Base-by-base conservation (phyloP, 176 grass and related monocot genomes). In the Neostapfia colusana region DNA sequence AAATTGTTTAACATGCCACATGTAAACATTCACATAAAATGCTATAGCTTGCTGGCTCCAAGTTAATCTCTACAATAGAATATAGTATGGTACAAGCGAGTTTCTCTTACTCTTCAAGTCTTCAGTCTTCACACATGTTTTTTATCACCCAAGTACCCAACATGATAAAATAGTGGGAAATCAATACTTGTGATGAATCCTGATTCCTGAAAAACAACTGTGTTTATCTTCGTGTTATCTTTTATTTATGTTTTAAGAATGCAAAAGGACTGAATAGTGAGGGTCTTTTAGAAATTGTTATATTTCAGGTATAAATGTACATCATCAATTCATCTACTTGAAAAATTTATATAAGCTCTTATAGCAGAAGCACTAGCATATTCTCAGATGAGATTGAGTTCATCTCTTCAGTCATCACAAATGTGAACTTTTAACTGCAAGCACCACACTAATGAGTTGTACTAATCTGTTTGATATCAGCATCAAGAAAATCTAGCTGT, bases 401-500 rank as follows among this genome's bases (percentile, higher is more conserved):
- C 6, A 81, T 21, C 17, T 28, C 21, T 40, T 80, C 12, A 24
- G 28, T 38, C 16, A 41, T 74, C 64, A 60, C 59, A 69, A 67
- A 41, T 76, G 17, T 25, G 26, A 25, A 26, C 26, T 68, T 44
- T 0, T 46, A 69, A 43, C 71, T 35, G 0, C 46, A 67, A 81
- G 77, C 26, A 65, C 13, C 40, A 68, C 39, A 63, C 27, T 75
- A 63, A 44, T 63, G 5, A 70, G 10, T 23, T n/a, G n/a, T 50
- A 70, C 37, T 72, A 25, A 65, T n/a, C n/a, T 65, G 16, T 57
- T 82, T 1, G 26, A 15, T 21, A 35, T 20, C 55, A 69, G 72
- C 63, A 74, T 21, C 18, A 81, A 44, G 61, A 75, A 27, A 40
- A 69, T 63, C 72, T 42, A 44, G 7, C 44, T 76, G 8, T 66